Evolutionary conservation across 129 eudicot genomes (phyloP), one percentile per base, ranked within the genome.

Genomic region (Apium graveolens): DNA sequence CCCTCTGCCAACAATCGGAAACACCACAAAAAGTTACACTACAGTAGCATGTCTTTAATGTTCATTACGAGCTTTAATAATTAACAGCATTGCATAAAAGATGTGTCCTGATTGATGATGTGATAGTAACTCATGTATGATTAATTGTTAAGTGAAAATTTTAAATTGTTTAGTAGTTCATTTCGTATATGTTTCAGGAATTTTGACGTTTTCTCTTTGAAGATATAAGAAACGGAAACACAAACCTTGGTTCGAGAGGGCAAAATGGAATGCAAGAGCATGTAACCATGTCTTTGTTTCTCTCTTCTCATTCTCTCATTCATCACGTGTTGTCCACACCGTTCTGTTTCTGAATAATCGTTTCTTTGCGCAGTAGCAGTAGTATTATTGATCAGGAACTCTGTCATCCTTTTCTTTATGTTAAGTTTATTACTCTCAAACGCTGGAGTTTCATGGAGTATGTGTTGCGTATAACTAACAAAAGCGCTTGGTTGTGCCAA

Each of bases 221-320:
- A 3, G 17, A 48, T 20, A 0, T 5, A 18, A 18, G 60, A 6
- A 20, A 55, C 63, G 12, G 29, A 55, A 24, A 55, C 65, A 53
- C 80, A 32, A 73, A 79, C 89, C 89, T 86, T 86, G 41, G 89
- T 86, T 26, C 84, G 80, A 16, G 76, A 39, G 12, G 86, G 86
- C 79, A 86, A 74, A 39, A 82, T 20, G 12, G 82, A 77, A 44
- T 82, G 86, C 80, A 86, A 73, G 31, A 38, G 45, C 32, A 48
- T 20, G 24, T 70, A 86, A 65, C 76, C 70, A 24, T 76, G 79
- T 78, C 37, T 86, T 75, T 86, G 86, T 68, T 82, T 82, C 75
- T 73, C 82, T 68, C 89, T 79, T 49, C 89, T 82, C 76, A 86
- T 73, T 49, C 86, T 86, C 78, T 82, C 89, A 34, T 69, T 80